Evolutionary conservation across 768 basidiomycete species (phyloP).

Genomic region (Ephemerocybe angulata): DNA sequence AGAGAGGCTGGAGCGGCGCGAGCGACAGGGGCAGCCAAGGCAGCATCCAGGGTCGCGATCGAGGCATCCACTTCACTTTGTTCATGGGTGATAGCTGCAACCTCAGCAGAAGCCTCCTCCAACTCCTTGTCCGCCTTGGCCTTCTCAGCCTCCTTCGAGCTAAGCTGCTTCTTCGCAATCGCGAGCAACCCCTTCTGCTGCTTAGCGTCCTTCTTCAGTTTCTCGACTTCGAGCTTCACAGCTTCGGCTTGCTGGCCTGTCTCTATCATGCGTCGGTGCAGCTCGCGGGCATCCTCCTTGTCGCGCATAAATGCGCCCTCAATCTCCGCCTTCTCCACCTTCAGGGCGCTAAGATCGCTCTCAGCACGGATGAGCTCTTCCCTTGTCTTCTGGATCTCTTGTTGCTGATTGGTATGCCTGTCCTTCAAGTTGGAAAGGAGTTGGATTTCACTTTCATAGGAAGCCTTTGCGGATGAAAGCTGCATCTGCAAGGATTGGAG

Average conservation of each 20-base stretch:
- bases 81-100: constrained; percentile 50
- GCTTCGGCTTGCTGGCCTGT: constrained; percentile 67
- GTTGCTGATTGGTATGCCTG: constrained; percentile 60
- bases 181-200: constrained; percentile 95
- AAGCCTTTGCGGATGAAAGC: constrained; percentile 75
- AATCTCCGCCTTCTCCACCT: constrained; percentile 88
- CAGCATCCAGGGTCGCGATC: constrained; percentile 30
- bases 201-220: constrained; percentile 87
- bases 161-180: constrained; percentile 91
- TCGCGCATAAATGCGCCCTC: constrained; percentile 84
- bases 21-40: constrained; percentile 15
- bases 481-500: constrained; percentile 80
- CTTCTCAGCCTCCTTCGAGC: constrained; percentile 75
- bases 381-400: constrained; percentile 66
- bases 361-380: constrained; percentile 86
- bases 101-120: constrained; percentile 58
- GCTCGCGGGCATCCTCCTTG: constrained; percentile 88
- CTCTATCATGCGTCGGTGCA: constrained; percentile 83
- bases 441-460: constrained; percentile 84
- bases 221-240: constrained; percentile 76
- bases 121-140: constrained; percentile 70
- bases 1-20: constrained; percentile 17
- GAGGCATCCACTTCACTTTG: constrained; percentile 53
- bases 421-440: constrained; percentile 64
- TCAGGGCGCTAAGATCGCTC: constrained; percentile 84